Evolutionary conservation across 306 rosid species (phyloP).

Genomic region (Rosa multiflora): DNA sequence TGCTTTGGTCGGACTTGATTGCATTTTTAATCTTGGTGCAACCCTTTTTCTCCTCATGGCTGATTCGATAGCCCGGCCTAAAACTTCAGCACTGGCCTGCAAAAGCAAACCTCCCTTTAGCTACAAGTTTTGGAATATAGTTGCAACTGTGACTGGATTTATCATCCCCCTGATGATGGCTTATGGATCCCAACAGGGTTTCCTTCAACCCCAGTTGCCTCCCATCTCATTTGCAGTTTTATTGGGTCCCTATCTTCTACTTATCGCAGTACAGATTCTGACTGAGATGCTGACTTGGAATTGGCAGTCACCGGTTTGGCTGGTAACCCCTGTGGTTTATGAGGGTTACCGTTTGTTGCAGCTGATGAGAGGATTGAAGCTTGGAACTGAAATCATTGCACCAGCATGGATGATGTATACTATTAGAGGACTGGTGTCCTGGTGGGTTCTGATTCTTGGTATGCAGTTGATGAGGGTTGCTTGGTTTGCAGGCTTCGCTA

Average conservation of each 20-base stretch:
- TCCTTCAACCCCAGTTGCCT: constrained; percentile 67
- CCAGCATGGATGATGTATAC: constrained; percentile 83
- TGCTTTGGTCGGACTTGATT: constrained; percentile 87
- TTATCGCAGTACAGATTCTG: constrained; percentile 69
- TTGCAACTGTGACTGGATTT: constrained; percentile 70
- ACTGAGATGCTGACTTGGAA: constrained; percentile 90
- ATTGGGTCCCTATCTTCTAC: constrained; percentile 78
- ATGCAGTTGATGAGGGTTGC: constrained; percentile 95
- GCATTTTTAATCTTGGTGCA: constrained; percentile 85
- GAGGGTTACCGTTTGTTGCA: constrained; percentile 87
- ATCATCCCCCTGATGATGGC: constrained; percentile 54
- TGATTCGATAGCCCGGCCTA: constrained; percentile 69
- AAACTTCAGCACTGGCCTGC: constrained; percentile 41
- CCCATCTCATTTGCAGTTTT: constrained; percentile 63
- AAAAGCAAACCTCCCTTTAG: constrained; percentile 82
- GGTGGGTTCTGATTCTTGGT: constrained; percentile 93
- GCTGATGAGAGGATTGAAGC: constrained; percentile 90
- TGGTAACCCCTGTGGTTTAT: constrained; percentile 76
- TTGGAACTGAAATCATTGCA: constrained; percentile 69
- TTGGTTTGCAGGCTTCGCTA: constrained; percentile 83
- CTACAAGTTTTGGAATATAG: constrained; percentile 83
- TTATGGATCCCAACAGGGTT: constrained; percentile 61
- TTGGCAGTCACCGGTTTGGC: constrained; percentile 97
- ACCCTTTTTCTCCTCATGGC: constrained; percentile 95
- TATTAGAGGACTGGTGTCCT: constrained; percentile 74